Evolutionary conservation across 2,329 filamentous ascomycete species (phyloP).

Genomic region (Trichoderma sp.): DNA sequence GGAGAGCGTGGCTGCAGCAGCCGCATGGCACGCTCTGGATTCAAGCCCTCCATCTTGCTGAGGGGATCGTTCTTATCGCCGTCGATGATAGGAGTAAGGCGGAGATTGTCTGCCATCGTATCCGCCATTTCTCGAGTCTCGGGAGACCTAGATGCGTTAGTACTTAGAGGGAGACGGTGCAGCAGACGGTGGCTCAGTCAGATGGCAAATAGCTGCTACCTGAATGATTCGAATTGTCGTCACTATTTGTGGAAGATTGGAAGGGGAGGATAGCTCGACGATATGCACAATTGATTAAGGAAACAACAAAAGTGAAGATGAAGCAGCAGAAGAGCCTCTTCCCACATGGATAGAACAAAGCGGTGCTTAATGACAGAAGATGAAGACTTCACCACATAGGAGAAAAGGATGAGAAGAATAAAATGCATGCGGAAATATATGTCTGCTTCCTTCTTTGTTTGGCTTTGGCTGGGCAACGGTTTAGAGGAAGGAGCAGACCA

Average conservation of each 20-base stretch:
- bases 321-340: not conserved
- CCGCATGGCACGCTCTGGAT: conserved; percentile 28
- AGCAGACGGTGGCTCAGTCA: not conserved
- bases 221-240: not conserved
- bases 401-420: not conserved
- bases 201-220: not conserved
- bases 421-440: not conserved
- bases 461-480: not conserved
- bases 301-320: not conserved
- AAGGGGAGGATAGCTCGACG: not conserved
- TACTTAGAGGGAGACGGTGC: too few species aligned
- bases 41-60: conserved; percentile 24
- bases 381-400: not conserved
- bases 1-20: conserved; percentile 24
- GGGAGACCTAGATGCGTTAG: not conserved
- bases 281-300: rapidly evolving
- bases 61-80: not conserved
- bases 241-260: too few species aligned
- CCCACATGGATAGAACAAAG: not conserved
- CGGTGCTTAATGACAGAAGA: not conserved
- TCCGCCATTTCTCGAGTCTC: not conserved
- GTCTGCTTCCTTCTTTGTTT: not conserved
- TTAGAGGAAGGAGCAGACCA: not conserved
- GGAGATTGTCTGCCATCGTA: not conserved
- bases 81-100: not conserved